A percentile compares a stretch with the other conserved stretches of the same genome.
These are phyloP conservation scores for Ophiostoma ips DNA, from an alignment of 2,329 filamentous ascomycete species.

Conservation along the genomic window DNA sequence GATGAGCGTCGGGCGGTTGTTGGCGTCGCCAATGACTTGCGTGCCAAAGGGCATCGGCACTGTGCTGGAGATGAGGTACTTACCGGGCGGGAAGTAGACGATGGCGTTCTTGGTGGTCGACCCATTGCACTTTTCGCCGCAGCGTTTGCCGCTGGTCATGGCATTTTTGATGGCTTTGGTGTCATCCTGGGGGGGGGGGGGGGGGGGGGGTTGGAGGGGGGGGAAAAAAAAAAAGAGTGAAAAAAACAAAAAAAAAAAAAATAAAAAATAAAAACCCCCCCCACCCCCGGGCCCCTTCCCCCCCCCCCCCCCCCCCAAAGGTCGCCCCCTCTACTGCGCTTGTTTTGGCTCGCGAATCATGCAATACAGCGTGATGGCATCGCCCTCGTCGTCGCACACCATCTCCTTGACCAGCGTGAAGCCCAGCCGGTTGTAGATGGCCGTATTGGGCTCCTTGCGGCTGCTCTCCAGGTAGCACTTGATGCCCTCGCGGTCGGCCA, in stretches of 20 bases:
- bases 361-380: not conserved
- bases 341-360: conserved; percentile 1
- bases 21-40: conserved; percentile 12
- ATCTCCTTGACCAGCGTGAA: not conserved
- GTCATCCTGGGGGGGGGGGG: too few relatives aligned
- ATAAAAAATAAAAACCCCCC: too few relatives aligned
- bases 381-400: not conserved
- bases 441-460: not conserved
- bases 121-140: conserved; percentile 9
- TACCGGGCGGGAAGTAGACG: conserved; percentile 15
- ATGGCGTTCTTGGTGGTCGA: conserved; percentile 11
- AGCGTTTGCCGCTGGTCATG: conserved; percentile 29
- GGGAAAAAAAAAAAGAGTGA: too few relatives aligned
- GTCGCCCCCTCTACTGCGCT: not conserved
- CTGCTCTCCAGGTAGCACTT: not conserved
- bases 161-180: conserved; percentile 56
- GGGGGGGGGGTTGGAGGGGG: too few relatives aligned
- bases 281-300: too few relatives aligned
- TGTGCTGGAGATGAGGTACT: conserved; percentile 10
- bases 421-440: conserved; percentile 1
- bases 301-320: too few relatives aligned
- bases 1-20: conserved; percentile 10
- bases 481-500: not conserved
- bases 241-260: too few relatives aligned
- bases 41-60: conserved; percentile 13